phyloP scores from a whole-genome alignment of 495 filamentous ascomycete genomes.

The Neurospora hispaniola region DNA sequence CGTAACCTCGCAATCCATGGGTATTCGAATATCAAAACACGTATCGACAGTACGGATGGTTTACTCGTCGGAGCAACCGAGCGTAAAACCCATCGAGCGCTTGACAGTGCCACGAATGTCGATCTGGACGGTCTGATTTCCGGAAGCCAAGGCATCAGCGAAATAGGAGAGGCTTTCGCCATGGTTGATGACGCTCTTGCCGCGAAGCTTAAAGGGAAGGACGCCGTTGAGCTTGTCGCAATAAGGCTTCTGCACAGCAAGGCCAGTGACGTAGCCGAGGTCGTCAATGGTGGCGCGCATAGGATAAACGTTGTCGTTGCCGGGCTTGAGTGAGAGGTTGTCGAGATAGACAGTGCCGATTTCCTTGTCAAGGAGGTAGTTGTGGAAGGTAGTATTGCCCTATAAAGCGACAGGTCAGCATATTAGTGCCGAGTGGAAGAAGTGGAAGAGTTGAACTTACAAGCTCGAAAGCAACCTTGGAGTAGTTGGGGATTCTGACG shows the following conservation, averaged over 20 bases:
- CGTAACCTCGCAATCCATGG: background rate
- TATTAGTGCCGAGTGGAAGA: background rate
- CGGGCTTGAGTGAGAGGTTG: slow-evolving; percentile 49
- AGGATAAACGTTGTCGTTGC: slow-evolving; percentile 42
- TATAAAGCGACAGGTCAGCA: slow-evolving; percentile 21
- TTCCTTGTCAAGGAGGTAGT: slow-evolving; percentile 37
- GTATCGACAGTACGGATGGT: background rate
- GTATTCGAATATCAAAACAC: background rate
- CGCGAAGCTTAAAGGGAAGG: slow-evolving; percentile 49
- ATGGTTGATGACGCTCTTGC: slow-evolving; percentile 46
- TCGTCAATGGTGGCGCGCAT: slow-evolving; percentile 44
- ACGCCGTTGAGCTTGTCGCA: slow-evolving; percentile 39
- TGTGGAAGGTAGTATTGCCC: slow-evolving; percentile 57
- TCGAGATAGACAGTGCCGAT: slow-evolving; percentile 48
- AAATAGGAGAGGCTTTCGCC: slow-evolving; percentile 54
- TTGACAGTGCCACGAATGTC: slow-evolving; percentile 21
- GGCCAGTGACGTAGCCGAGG: slow-evolving; percentile 2
- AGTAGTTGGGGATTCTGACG: slow-evolving; percentile 59
- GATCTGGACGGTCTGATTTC: slow-evolving; percentile 27
- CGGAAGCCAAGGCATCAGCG: slow-evolving; percentile 30
- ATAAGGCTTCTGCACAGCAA: slow-evolving; percentile 16
- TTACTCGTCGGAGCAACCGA: slow-evolving; percentile 12
- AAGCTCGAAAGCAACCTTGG: slow-evolving; percentile 51
- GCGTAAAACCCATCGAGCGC: slow-evolving; percentile 6
- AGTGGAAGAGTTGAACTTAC: slow-evolving; percentile 28